Percentiles rank a stretch among this genome's conserved stretches.
Evolutionary conservation across 441 rosid genomes (phyloP).

Genomic region (Gossypium lobatum): DNA sequence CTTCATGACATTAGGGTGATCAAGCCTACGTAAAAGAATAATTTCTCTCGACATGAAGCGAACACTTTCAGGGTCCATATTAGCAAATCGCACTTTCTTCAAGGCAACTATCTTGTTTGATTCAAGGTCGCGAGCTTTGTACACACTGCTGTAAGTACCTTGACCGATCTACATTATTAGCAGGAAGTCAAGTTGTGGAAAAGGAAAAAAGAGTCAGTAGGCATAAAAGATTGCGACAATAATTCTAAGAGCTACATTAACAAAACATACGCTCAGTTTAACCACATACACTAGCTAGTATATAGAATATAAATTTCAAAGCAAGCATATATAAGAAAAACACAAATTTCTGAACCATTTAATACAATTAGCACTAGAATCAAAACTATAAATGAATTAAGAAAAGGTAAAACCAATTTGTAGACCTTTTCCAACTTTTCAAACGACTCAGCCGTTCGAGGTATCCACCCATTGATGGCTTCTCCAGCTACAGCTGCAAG

Average conservation of each 20-base stretch:
- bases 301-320: not conserved
- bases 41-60: conserved; percentile 66
- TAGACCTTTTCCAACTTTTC: conserved; percentile 89
- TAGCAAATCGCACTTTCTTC: conserved; percentile 62
- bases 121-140: conserved; percentile 55
- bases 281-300: not conserved
- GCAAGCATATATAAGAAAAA: not conserved
- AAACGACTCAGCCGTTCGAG: conserved; percentile 81
- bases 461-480: conserved; percentile 92
- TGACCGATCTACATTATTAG: conserved; percentile 46
- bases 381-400: not conserved
- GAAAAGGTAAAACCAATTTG: not conserved
- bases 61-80: conserved; percentile 61
- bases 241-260: not conserved
- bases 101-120: conserved; percentile 48
- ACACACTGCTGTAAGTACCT: conserved; percentile 66
- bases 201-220: not conserved
- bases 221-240: not conserved
- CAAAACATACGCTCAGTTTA: not conserved
- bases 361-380: not conserved
- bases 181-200: not conserved
- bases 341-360: not conserved
- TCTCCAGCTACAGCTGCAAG: conserved; percentile 82
- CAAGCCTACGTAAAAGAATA: conserved; percentile 50
- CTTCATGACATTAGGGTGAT: conserved; percentile 62